phyloP scores from a whole-genome alignment of 129 eudicot genomes.

The Flaveria bidentis region DNA sequence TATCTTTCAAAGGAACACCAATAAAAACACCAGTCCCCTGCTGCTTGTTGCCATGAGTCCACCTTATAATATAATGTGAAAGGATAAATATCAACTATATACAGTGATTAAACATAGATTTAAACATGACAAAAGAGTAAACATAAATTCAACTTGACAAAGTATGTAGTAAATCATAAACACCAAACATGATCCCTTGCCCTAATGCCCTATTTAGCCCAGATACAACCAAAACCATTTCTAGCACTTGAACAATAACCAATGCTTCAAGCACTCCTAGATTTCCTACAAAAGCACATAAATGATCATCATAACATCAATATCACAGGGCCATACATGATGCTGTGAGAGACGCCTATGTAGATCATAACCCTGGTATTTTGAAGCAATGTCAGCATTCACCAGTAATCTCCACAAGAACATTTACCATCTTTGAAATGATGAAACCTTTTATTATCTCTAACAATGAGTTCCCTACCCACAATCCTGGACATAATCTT shows the following conservation, averaged over 20 bases:
- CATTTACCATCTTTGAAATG: conserved; percentile 46
- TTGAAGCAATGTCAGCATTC: background rate
- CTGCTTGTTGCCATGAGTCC: background rate
- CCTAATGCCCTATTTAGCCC: background rate
- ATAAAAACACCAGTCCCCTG: too few species aligned
- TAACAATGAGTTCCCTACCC: conserved; percentile 41
- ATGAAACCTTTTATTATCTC: conserved; percentile 43
- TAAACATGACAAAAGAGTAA: background rate
- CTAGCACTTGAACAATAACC: background rate
- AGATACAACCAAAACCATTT: conserved; percentile 5
- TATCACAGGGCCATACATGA: too few species aligned
- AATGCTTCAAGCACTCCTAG: background rate
- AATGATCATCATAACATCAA: background rate
- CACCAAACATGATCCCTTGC: conserved; percentile 3
- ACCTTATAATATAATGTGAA: background rate
- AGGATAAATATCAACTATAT: background rate
- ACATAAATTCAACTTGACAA: conserved; percentile 7
- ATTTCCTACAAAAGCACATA: background rate
- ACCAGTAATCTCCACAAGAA: conserved; percentile 50
- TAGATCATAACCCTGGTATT: background rate
- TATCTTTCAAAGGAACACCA: too few species aligned
- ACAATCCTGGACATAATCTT: conserved; percentile 40
- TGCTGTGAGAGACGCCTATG: background rate
- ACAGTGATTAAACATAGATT: background rate
- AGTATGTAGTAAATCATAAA: conserved; percentile 8